Evolutionary conservation across 371 early-diverging fungal species (phyloP).

Genomic region (Mucor irregularis): DNA sequence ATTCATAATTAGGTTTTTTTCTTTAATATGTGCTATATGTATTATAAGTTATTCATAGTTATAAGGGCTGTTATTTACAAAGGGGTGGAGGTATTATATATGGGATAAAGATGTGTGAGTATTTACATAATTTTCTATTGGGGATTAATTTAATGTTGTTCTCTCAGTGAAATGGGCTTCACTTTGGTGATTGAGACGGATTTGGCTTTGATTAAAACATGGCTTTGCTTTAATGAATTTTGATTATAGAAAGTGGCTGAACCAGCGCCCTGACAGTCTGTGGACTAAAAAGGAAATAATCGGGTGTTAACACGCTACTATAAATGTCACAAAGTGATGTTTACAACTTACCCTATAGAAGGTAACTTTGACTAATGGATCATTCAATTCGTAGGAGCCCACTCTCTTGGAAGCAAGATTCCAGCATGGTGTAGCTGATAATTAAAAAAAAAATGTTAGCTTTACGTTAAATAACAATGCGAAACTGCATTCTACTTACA

Average conservation of each 20-base stretch:
- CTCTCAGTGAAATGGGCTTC: slow-evolving; percentile 14
- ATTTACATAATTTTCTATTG: no score
- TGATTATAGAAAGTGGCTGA: slow-evolving; percentile 19
- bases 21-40: no score
- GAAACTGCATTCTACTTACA: no score
- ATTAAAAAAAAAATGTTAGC: neutral
- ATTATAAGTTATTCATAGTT: no score
- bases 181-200: slow-evolving; percentile 26
- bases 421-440: slow-evolving; percentile 19
- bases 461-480: neutral
- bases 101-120: no score
- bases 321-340: neutral
- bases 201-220: slow-evolving; percentile 25
- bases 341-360: slow-evolving; percentile 22
- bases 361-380: slow-evolving; percentile 29
- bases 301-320: no score
- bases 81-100: no score
- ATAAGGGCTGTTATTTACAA: no score
- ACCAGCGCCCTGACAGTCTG: slow-evolving; percentile 24
- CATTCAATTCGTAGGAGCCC: slow-evolving; percentile 29
- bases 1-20: no score
- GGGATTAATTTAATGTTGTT: no score
- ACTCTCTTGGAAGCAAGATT: slow-evolving; percentile 27
- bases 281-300: slow-evolving; percentile 13
- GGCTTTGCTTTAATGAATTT: slow-evolving; percentile 10